A percentile compares a stretch with the other conserved stretches of the same genome.
phyloP scores from a whole-genome alignment of 108 stramenopile species.

The Tribonema minus region DNA sequence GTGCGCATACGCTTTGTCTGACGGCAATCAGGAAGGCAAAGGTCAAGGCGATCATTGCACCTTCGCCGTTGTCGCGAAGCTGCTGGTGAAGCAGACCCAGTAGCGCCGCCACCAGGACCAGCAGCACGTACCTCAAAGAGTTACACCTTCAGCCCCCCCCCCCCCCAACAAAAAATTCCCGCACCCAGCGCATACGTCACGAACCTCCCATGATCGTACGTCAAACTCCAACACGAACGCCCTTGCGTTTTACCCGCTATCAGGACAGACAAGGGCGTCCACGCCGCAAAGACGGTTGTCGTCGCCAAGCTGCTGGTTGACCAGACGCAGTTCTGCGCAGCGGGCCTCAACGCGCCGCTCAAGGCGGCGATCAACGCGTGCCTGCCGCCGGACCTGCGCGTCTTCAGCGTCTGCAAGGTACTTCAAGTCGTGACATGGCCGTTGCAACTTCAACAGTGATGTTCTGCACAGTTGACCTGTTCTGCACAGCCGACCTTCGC shows the following conservation, averaged over 20 bases:
- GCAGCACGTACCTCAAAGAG: not conserved
- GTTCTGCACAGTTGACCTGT: too few species aligned
- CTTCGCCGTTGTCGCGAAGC: too few species aligned
- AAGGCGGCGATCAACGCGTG: slow-evolving; percentile 62
- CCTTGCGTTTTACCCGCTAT: too few species aligned
- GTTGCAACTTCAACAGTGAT: too few species aligned
- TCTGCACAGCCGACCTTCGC: too few species aligned
- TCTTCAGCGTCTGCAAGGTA: slow-evolving; percentile 73
- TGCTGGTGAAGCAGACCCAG: not conserved
- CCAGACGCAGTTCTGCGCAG: slow-evolving; percentile 8
- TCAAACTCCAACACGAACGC: too few species aligned
- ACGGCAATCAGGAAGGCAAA: too few species aligned
- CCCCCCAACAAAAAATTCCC: not conserved
- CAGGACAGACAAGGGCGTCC: slow-evolving; percentile 94
- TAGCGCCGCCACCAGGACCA: not conserved
- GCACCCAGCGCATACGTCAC: not conserved
- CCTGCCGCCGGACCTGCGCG: slow-evolving; percentile 77
- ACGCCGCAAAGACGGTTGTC: slow-evolving; percentile 87
- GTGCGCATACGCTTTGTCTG: too few species aligned
- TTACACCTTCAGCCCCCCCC: not conserved
- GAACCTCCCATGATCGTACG: too few species aligned
- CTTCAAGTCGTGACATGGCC: too few species aligned
- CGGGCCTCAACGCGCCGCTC: slow-evolving; percentile 26
- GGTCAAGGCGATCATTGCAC: too few species aligned
- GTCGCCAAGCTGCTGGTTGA: slow-evolving; percentile 25